phyloP scores from a whole-genome alignment of 306 rosid genomes.

The Vigna mungo region DNA sequence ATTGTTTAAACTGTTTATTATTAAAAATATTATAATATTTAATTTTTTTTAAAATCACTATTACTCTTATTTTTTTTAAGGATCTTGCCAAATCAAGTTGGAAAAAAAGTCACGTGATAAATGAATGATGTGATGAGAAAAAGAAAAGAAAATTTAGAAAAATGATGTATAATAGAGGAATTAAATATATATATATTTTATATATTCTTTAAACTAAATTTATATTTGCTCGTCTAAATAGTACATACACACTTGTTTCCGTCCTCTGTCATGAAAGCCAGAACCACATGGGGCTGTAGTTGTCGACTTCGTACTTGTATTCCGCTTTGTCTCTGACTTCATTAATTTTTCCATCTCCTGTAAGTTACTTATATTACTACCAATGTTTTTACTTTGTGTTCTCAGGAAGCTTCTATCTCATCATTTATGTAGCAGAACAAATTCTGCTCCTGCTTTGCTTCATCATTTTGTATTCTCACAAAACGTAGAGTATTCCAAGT shows the following conservation, averaged over 20 bases:
- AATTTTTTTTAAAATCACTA: too few relatives aligned
- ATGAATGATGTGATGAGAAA: too few relatives aligned
- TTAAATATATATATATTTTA: too few relatives aligned
- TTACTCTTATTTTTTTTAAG: too few relatives aligned
- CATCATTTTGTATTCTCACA: conserved; percentile 14
- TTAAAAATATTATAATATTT: too few relatives aligned
- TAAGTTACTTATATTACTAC: conserved; percentile 10
- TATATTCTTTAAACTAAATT: too few relatives aligned
- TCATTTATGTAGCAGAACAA: conserved; percentile 35
- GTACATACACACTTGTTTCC: neutral
- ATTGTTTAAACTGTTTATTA: too few relatives aligned
- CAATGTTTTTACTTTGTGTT: conserved; percentile 20
- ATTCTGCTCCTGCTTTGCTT: neutral
- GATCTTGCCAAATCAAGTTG: too few relatives aligned
- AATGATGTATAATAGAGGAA: too few relatives aligned
- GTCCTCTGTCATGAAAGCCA: neutral
- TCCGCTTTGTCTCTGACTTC: conserved; percentile 12
- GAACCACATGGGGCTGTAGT: conserved; percentile 11
- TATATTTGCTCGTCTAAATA: too few relatives aligned
- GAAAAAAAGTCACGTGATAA: too few relatives aligned
- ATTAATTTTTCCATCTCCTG: neutral
- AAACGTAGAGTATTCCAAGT: neutral
- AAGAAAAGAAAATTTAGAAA: too few relatives aligned
- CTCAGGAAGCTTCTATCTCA: conserved; percentile 37
- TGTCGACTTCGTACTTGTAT: neutral